Evolutionary conservation across 768 basidiomycete species (phyloP), one percentile per base, ranked within the genome.

Genomic region (Floccularia luteovirens): DNA sequence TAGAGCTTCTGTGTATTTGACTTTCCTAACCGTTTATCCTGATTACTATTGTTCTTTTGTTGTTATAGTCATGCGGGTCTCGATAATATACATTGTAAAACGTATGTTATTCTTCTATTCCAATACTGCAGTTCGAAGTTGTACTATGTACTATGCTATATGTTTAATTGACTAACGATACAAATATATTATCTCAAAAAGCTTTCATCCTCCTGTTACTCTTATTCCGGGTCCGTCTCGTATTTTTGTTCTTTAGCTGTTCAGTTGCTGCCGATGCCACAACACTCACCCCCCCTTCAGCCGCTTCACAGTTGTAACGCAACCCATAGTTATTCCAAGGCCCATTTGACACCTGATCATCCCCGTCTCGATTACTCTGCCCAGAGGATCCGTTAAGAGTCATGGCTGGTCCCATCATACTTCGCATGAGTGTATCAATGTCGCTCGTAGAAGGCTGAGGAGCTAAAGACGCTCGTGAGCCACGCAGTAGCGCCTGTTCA

Each of bases 371-470:
- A 16, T 21, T 8, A 13, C 20, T 24, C 8, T 24, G 6, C 13
- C 19, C 11, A 7, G 21, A 6, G 5, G 22, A 30, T 17, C 16
- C 43, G 13, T 31, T 46, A 12, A 49, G 36, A 31, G 36, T 46
- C 49, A 56, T 42, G 13, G 47, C 45, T 5, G 57, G 46, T 2
- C 64, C 60, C 72, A 77, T 74, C 74, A 77, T 73, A 46, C 68
- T 67, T 24, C 57, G 61, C 69, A 77, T 67, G 41, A 77, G 62
- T 16, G 51, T 42, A 51, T 74, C 72, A 34, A 77, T 67, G 43
- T 75, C 67, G 20, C 54, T 61, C 13, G 73, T 63, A 11, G 61
- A 56, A 2, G 69, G 64, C 33, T 65, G 67, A 11, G 57, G 58
- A 41, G 70, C 69, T 24, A 67, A 42, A 5, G 57, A 66, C n/a